Conservation (phyloP, 495 filamentous ascomycete genomes). For the Penicillium herquei region DNA sequence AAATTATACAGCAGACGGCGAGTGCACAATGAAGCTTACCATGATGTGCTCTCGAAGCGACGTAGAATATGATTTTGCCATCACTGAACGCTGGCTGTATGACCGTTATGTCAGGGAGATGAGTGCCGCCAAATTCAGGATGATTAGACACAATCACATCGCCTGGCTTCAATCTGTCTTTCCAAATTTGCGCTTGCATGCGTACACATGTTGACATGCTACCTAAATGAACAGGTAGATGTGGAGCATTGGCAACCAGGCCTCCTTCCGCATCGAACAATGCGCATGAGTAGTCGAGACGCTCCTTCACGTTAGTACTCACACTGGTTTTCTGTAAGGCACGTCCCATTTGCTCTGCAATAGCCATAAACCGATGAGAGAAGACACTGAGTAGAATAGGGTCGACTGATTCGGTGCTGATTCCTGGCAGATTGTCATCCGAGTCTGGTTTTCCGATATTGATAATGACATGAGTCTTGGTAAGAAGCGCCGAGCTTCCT, state of each 20-base stretch:
- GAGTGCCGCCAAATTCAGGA: constrained; percentile 84
- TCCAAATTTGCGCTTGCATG: constrained; percentile 79
- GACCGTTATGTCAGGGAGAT: constrained; percentile 89
- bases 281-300: constrained; percentile 44
- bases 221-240: constrained; percentile 89
- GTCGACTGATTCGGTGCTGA: constrained; percentile 38
- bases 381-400: constrained; percentile 83
- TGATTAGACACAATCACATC: constrained; percentile 96
- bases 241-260: constrained; percentile 66
- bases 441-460: constrained; percentile 30
- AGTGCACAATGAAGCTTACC: not conserved
- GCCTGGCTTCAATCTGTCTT: constrained; percentile 78
- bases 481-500: constrained; percentile 51
- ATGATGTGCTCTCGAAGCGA: constrained; percentile 79
- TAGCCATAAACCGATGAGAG: constrained; percentile 35
- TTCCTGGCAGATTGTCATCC: constrained; percentile 43
- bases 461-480: constrained; percentile 32
- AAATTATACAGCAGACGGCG: not conserved
- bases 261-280: constrained; percentile 39
- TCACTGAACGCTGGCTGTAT: constrained; percentile 78
- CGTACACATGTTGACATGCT: constrained; percentile 63
- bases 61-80: constrained; percentile 78
- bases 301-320: constrained; percentile 43
- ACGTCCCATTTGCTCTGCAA: constrained; percentile 48
- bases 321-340: constrained; percentile 41